Evolutionary conservation across 257 asterid species (phyloP), one percentile per base, ranked within the genome.

Genomic region (Primulina eburnea): DNA sequence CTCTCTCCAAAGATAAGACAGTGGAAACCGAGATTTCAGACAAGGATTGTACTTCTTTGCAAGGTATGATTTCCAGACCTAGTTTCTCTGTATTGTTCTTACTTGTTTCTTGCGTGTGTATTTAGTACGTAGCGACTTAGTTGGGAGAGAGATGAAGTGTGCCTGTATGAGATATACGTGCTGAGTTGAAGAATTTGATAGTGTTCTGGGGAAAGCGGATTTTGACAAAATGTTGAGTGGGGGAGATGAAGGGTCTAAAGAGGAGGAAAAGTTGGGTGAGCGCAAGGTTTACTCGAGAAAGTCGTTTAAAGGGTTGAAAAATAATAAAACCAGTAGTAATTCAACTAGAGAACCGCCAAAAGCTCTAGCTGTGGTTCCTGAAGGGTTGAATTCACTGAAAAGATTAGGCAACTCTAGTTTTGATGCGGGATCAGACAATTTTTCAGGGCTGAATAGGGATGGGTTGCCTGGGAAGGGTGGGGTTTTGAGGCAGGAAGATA

Each of bases 201-300:
- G 75, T 62, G 61, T 40, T 29, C 55, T 50, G 72, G 77, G 76
- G 82, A 71, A 62, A 62, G 68, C 43, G 71, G 80, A 73, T 78
- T 80, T 53, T 37, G 72, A 71, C 68, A 37, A 71, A 65, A 80
- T 83, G 81, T 53, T 79, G 79, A 84, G 87, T 26, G 87, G 81
- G 70, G 95, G 86, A 73, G 75, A 70, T 66, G 90, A 84, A 60
- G 90, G 84, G 64, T 84, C 87, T 18, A 76, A 82, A 53, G 92
- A 87, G 68, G 80, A 74, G 29, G 85, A 77, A 43, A 83, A 71
- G 77, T 60, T 77, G 78, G 75, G 70, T 28, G 96, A 87, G 66
- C 83, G 86, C 71, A 88, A 87, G 76, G 96, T 90, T 35, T 85
- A 89, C 67, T 72, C 84, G 57, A 84, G 94, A 75, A 84, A 89